These are phyloP conservation scores for Ilyonectria destructans DNA, from an alignment of 2,329 filamentous ascomycete genomes.

Conservation along the genomic window DNA sequence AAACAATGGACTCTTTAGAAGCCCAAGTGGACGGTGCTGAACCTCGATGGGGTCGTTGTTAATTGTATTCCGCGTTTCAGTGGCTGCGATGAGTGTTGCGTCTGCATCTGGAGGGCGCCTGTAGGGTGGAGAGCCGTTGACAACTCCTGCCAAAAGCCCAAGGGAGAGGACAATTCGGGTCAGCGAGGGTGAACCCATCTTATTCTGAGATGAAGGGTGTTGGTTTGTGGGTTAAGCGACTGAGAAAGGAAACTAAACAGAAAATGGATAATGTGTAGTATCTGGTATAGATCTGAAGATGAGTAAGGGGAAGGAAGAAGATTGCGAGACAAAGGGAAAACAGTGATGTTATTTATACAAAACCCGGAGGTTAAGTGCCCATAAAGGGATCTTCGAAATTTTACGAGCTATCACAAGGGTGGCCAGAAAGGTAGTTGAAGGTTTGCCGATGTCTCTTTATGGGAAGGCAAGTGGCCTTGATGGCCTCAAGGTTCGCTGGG, in stretches of 20 bases:
- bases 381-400: too few relatives aligned
- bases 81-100: neutral
- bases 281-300: neutral
- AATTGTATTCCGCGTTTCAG: too few relatives aligned
- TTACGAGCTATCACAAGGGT: too few relatives aligned
- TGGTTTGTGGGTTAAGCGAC: neutral
- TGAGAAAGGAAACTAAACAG: neutral
- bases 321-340: too few relatives aligned
- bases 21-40: too few relatives aligned
- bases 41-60: too few relatives aligned
- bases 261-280: neutral
- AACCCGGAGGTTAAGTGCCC: too few relatives aligned
- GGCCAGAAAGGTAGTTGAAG: neutral
- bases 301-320: neutral
- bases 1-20: too few relatives aligned
- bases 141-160: neutral
- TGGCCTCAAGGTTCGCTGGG: neutral
- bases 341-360: too few relatives aligned
- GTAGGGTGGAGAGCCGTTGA: neutral
- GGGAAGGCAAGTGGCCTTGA: too few relatives aligned
- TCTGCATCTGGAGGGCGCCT: too few relatives aligned
- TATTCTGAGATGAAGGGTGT: neutral
- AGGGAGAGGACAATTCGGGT: neutral
- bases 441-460: neutral
- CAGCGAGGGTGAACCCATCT: neutral